Percentiles rank a stretch among this genome's conserved stretches.
Conservation (phyloP, 2,329 filamentous ascomycete genomes). For the Diplodia mutila region DNA sequence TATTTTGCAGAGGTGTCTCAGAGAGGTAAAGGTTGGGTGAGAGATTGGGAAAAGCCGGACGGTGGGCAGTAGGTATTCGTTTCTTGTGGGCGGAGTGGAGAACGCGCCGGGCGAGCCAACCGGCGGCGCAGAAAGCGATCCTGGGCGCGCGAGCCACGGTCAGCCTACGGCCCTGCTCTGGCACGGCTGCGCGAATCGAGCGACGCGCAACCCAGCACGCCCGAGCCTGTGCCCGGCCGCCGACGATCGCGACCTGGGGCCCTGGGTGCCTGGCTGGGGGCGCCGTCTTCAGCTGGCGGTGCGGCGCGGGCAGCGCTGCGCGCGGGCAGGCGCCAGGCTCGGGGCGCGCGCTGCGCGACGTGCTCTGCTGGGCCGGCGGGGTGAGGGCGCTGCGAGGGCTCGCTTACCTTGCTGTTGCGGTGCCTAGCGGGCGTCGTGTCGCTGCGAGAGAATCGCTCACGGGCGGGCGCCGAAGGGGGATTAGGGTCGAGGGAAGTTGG, state of each 20-base stretch:
- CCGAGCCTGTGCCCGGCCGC: conserved; percentile 15
- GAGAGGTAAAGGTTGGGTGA: conserved; percentile 44
- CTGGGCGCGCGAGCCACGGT: conserved; percentile 26
- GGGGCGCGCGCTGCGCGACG: conserved; percentile 15
- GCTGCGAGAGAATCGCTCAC: conserved; percentile 10
- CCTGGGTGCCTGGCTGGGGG: background rate
- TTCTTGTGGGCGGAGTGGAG: conserved; percentile 27
- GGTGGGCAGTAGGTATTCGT: conserved; percentile 40
- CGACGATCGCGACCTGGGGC: conserved; percentile 12
- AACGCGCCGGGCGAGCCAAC: conserved; percentile 21
- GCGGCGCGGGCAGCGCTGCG: conserved; percentile 19
- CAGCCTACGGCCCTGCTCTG: conserved; percentile 24
- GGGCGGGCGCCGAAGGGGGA: conserved; percentile 19
- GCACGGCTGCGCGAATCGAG: conserved; percentile 24
- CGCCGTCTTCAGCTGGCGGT: conserved; percentile 19
- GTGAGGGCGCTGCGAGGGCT: conserved; percentile 9
- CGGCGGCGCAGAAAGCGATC: conserved; percentile 27
- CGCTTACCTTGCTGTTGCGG: conserved; percentile 24
- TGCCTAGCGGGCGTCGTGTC: conserved; percentile 19
- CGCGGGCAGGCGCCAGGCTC: conserved; percentile 14
- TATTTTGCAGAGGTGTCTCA: conserved; percentile 40
- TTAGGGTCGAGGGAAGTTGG: conserved; percentile 23
- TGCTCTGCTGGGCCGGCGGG: conserved; percentile 11
- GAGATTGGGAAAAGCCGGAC: conserved; percentile 46
- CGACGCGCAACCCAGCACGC: conserved; percentile 22